Evolutionary conservation across 208 protist genomes (phyloP).

Genomic region (Strigomonas galati): DNA sequence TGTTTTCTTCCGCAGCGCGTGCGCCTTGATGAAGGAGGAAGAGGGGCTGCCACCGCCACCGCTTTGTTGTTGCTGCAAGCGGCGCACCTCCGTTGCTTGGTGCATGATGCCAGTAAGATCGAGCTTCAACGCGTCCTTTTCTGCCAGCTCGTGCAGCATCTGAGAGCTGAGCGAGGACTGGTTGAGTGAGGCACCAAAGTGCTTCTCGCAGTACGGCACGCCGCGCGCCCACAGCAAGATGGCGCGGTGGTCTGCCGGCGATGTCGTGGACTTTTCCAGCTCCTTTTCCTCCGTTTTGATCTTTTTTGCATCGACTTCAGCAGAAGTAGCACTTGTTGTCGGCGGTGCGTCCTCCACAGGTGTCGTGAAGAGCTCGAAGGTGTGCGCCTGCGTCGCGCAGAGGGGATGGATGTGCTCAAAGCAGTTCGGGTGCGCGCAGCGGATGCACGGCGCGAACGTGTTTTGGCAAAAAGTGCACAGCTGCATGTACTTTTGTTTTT

Average conservation of each 20-base stretch:
- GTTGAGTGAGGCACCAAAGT: constrained; percentile 27
- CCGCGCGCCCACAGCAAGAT: constrained; percentile 42
- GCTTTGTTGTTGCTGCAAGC: background rate
- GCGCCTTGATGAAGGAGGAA: constrained; percentile 18
- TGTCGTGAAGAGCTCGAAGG: constrained; percentile 43
- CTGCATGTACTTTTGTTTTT: constrained; percentile 31
- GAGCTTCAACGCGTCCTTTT: constrained; percentile 34
- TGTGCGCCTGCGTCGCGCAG: constrained; percentile 55
- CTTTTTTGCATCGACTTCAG: background rate
- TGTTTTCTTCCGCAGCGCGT: constrained; percentile 11
- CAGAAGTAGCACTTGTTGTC: background rate
- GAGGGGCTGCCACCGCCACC: constrained; percentile 13
- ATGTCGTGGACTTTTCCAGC: background rate
- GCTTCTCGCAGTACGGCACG: constrained; percentile 56
- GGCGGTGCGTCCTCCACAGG: background rate
- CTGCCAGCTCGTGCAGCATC: constrained; percentile 32
- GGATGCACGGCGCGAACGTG: constrained; percentile 30
- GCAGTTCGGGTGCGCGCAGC: constrained; percentile 59
- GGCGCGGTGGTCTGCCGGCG: background rate
- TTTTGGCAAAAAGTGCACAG: constrained; percentile 60
- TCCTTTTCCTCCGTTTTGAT: background rate
- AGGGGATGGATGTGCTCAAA: constrained; percentile 69
- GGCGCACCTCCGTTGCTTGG: background rate
- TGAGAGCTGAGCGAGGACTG: constrained; percentile 28
- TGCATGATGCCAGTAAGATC: constrained; percentile 41